Evolutionary conservation across 2,329 filamentous ascomycete genomes (phyloP).

Genomic region (Neopestalotiopsis sp.): DNA sequence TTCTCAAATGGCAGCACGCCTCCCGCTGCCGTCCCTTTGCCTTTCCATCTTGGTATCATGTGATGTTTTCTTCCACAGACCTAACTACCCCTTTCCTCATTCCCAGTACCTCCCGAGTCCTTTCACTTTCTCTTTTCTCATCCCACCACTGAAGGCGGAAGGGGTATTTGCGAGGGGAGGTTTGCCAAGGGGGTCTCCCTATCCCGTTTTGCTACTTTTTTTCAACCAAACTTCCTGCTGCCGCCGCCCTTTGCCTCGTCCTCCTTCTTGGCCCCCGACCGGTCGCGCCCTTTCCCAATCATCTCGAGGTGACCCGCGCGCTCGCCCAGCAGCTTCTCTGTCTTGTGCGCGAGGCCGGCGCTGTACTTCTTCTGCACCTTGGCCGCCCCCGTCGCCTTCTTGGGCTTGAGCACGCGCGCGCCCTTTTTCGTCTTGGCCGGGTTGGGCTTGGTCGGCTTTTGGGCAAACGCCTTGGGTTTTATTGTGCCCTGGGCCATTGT

Average conservation of each 20-base stretch:
- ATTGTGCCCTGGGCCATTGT: constrained; percentile 16
- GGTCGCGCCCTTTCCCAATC: constrained; percentile 56
- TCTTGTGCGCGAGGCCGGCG: constrained; percentile 58
- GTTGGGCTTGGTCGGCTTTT: constrained; percentile 47
- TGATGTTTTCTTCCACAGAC: too few relatives aligned
- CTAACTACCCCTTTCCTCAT: too few relatives aligned
- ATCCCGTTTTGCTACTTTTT: neutral
- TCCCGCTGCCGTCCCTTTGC: too few relatives aligned
- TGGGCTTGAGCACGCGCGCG: constrained; percentile 36
- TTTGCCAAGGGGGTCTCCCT: neutral
- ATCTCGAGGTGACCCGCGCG: constrained; percentile 65
- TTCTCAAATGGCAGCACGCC: too few relatives aligned
- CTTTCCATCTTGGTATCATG: too few relatives aligned
- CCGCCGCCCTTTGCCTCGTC: constrained; percentile 28
- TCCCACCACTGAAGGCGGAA: neutral
- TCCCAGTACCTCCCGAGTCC: too few relatives aligned
- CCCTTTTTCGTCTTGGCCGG: constrained; percentile 49
- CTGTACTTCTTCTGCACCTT: constrained; percentile 62
- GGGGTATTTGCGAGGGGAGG: too few relatives aligned
- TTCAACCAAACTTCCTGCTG: constrained; percentile 31
- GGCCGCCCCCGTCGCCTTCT: constrained; percentile 46
- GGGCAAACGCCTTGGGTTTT: neutral
- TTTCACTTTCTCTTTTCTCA: neutral
- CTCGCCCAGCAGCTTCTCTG: constrained; percentile 64
- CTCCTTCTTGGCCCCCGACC: constrained; percentile 40